phyloP scores from a whole-genome alignment of 441 rosid species.

The Pelargonium citronellum region DNA sequence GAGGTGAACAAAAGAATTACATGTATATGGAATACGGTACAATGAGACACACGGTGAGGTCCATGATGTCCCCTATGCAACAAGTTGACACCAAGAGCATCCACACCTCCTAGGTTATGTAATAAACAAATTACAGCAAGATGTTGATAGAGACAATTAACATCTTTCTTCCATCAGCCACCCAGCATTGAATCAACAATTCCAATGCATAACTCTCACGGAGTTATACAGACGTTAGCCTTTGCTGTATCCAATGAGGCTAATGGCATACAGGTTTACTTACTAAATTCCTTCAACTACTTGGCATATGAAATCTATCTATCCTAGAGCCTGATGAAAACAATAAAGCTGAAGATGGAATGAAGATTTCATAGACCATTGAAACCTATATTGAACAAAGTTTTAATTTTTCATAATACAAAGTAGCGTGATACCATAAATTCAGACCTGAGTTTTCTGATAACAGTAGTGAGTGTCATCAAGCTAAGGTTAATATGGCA shows the following conservation, averaged over 20 bases:
- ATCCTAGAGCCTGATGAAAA: not conserved
- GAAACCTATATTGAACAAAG: not conserved
- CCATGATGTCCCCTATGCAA: too few relatives aligned
- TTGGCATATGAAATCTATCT: not conserved
- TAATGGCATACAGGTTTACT: too few relatives aligned
- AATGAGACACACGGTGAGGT: too few relatives aligned
- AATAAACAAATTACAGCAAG: not conserved
- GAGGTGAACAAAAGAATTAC: not conserved
- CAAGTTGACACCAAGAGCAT: too few relatives aligned
- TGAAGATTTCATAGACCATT: too few relatives aligned
- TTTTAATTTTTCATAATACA: not conserved
- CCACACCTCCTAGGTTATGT: not conserved
- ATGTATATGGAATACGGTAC: not conserved
- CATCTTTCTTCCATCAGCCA: not conserved
- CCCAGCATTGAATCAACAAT: not conserved
- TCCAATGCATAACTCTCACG: too few relatives aligned
- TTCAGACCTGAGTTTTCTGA: slow-evolving; percentile 83
- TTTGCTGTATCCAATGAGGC: too few relatives aligned
- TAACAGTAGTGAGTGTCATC: slow-evolving; percentile 96
- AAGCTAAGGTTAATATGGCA: slow-evolving; percentile 97
- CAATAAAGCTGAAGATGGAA: too few relatives aligned
- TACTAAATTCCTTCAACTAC: too few relatives aligned
- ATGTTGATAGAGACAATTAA: not conserved
- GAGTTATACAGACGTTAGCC: too few relatives aligned
- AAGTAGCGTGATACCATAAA: not conserved